These are phyloP conservation scores for Skeletonema menzelii DNA, from an alignment of 108 stramenopile species.

Conservation along the genomic window DNA sequence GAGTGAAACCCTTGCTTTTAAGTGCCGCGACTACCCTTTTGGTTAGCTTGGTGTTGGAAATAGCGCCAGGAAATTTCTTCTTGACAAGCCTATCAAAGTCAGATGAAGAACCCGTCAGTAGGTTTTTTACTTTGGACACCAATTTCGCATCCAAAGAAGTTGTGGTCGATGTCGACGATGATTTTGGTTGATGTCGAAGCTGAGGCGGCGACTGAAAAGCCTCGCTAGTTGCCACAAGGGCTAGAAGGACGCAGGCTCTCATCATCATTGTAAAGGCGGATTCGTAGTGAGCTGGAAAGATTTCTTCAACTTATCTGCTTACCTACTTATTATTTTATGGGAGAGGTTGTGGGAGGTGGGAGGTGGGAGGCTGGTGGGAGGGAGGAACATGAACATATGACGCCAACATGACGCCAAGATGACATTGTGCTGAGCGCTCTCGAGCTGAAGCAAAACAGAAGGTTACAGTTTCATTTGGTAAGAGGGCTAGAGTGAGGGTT, in stretches of 20 bases:
- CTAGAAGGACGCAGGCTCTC: neutral
- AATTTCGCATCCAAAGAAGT: neutral
- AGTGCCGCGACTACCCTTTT: conserved; percentile 8
- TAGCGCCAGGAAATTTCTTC: conserved; percentile 21
- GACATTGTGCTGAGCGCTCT: too few species aligned
- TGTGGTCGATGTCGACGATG: neutral
- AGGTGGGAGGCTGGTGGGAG: too few species aligned
- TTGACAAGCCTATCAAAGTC: conserved; percentile 19
- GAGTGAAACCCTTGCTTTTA: conserved; percentile 12
- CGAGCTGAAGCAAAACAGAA: too few species aligned
- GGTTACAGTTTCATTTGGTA: too few species aligned
- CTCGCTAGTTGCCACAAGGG: neutral
- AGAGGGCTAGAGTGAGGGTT: too few species aligned
- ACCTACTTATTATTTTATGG: too few species aligned
- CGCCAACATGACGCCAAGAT: too few species aligned
- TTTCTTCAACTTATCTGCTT: too few species aligned
- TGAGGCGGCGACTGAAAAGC: neutral
- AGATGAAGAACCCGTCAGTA: neutral
- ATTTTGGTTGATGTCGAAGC: neutral
- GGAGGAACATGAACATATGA: too few species aligned
- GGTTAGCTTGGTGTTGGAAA: conserved; percentile 8
- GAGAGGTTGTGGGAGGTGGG: too few species aligned
- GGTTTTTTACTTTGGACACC: neutral
- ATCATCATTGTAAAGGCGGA: neutral
- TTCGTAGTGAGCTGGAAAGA: too few species aligned